Conservation (phyloP, 202 grass and related monocot species). For the Schoenoplectus triqueter region DNA sequence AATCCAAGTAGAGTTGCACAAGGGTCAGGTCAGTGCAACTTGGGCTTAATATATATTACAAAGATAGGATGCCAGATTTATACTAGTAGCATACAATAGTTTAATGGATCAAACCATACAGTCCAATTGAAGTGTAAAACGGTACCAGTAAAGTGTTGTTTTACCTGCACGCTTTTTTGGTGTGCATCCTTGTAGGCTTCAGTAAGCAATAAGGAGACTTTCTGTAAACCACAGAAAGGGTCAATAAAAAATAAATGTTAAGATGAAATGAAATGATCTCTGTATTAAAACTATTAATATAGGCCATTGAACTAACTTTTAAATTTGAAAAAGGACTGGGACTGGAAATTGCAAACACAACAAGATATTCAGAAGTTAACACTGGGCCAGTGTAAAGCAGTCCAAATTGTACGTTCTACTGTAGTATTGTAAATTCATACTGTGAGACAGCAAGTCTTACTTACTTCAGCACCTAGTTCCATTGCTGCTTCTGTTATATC, state of each 20-base stretch:
- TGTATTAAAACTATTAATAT: neutral
- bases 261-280: neutral
- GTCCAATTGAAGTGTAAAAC: constrained; percentile 18
- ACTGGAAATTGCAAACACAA: neutral
- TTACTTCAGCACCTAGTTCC: constrained; percentile 89
- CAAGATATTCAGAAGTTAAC: neutral
- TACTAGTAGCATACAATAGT: neutral
- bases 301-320: neutral
- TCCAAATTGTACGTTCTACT: constrained; percentile 16
- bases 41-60: neutral
- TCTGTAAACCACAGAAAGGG: constrained; percentile 48
- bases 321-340: neutral
- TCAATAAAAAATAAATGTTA: neutral
- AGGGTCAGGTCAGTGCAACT: neutral
- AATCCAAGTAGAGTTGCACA: neutral
- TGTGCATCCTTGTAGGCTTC: constrained; percentile 96
- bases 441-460: constrained; percentile 30
- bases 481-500: constrained; percentile 99
- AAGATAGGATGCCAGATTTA: neutral
- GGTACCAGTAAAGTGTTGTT: neutral
- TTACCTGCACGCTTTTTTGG: constrained; percentile 87
- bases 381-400: neutral
- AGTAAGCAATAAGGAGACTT: constrained; percentile 80
- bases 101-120: neutral
- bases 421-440: constrained; percentile 6